A percentile compares a stretch with the other conserved stretches of the same genome.
These are phyloP conservation scores for Tremellales sp. DNA, from an alignment of 1,284 basidiomycete genomes.

Conservation along the genomic window DNA sequence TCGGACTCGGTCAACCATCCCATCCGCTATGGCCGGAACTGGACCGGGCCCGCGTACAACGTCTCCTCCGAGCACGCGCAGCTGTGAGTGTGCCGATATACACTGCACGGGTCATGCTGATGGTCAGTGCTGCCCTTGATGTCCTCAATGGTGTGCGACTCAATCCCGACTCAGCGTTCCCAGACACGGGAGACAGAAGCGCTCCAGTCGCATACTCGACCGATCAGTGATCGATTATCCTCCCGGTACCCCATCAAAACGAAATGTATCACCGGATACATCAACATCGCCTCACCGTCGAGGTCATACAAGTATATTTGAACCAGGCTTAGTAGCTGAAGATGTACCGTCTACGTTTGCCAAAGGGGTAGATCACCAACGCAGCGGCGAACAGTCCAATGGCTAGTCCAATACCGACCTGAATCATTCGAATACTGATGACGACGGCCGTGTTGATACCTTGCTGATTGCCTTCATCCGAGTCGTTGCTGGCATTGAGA, in stretches of 20 bases:
- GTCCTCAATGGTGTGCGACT: conserved; percentile 12
- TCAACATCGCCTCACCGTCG: neutral
- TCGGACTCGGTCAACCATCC: conserved; percentile 6
- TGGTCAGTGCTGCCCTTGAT: conserved; percentile 12
- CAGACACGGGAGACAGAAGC: neutral
- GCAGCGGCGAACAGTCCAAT: conserved; percentile 30
- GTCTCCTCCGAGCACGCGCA: conserved; percentile 6
- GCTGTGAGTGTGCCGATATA: conserved; percentile 6
- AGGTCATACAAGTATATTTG: too few relatives aligned
- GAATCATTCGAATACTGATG: conserved; percentile 25
- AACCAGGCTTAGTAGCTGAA: conserved; percentile 22
- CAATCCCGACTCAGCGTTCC: conserved; percentile 10
- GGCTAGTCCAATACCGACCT: conserved; percentile 31
- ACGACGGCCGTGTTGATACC: conserved; percentile 25
- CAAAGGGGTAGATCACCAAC: conserved; percentile 30
- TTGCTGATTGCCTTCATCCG: conserved; percentile 1
- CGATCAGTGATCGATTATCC: neutral
- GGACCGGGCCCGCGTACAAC: conserved; percentile 11
- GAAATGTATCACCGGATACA: too few relatives aligned
- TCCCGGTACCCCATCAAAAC: neutral
- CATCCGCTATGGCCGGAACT: conserved; percentile 13
- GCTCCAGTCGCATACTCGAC: neutral
- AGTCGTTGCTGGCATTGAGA: conserved; percentile 14
- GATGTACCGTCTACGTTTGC: conserved; percentile 27
- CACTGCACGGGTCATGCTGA: neutral